Conservation (phyloP, 176 grass and related monocot species). For the Oryza punctata region DNA sequence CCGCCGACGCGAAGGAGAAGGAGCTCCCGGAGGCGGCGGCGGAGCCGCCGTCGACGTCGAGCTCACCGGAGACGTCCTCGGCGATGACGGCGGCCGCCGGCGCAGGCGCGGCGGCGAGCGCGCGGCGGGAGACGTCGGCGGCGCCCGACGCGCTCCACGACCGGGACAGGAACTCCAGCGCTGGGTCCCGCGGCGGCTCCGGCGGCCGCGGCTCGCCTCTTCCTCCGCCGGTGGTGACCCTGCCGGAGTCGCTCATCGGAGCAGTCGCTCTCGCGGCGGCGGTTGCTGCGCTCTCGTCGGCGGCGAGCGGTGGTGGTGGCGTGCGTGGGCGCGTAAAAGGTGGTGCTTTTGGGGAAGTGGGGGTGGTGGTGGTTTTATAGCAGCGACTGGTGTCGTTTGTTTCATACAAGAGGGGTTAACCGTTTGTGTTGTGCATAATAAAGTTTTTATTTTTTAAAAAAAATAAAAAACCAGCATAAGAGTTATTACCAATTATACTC, state of each 20-base stretch:
- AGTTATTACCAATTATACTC: too few species aligned
- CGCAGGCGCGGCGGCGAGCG: conserved; percentile 22
- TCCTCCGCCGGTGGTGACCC: background rate
- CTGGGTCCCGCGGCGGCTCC: conserved; percentile 63
- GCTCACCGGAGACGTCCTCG: conserved; percentile 64
- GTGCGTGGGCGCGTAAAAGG: conserved; percentile 19
- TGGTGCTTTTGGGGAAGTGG: conserved; percentile 31
- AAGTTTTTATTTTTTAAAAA: background rate
- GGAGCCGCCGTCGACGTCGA: conserved; percentile 37
- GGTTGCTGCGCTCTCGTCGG: too few species aligned
- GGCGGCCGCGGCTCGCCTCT: conserved; percentile 28
- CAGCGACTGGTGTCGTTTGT: too few species aligned
- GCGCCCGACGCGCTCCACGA: conserved; percentile 83
- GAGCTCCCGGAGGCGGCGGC: conserved; percentile 53
- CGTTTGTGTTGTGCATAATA: background rate
- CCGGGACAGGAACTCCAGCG: conserved; percentile 86
- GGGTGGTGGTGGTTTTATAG: conserved; percentile 47
- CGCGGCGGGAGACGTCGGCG: conserved; percentile 62
- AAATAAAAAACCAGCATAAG: too few species aligned
- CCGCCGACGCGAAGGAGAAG: conserved; percentile 90
- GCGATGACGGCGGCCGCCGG: conserved; percentile 8
- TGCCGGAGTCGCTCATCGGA: conserved; percentile 24
- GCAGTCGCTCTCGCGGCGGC: too few species aligned
- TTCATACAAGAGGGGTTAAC: conserved; percentile 22
- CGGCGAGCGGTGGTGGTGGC: background rate